Percentiles rank a stretch among this genome's conserved stretches.
phyloP scores from a whole-genome alignment of 1,284 basidiomycete species.

The Naganishia sp. region DNA sequence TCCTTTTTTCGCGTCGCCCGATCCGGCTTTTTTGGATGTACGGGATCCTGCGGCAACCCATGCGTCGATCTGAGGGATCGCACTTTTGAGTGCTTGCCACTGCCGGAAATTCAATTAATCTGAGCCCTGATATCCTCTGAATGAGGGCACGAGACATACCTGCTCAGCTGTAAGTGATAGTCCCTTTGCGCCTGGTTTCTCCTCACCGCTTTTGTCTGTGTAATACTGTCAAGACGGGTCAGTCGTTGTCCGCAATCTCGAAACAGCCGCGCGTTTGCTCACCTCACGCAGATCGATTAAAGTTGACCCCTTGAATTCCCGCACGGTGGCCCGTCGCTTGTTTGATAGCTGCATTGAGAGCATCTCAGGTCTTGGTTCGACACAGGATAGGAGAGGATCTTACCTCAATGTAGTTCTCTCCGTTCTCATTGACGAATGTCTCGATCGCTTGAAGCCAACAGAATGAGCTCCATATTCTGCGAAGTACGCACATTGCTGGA shows the following conservation, averaged over 20 bases:
- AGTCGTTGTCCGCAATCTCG: background rate
- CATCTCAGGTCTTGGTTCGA: background rate
- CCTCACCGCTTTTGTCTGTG: constrained; percentile 57
- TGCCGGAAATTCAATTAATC: background rate
- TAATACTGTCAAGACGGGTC: constrained; percentile 58
- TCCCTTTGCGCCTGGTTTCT: constrained; percentile 81
- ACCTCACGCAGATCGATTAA: constrained; percentile 74
- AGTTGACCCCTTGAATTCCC: constrained; percentile 67
- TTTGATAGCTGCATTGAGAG: constrained; percentile 48
- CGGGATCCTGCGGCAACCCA: constrained; percentile 2
- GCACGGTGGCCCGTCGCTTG: constrained; percentile 68
- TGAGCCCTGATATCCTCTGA: background rate
- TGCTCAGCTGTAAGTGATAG: constrained; percentile 71
- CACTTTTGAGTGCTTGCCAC: constrained; percentile 16
- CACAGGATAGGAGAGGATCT: background rate
- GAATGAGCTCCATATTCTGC: background rate
- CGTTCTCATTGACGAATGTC: constrained; percentile 15
- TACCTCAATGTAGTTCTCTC: constrained; percentile 19
- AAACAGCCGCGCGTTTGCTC: constrained; percentile 16
- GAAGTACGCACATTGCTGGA: no score
- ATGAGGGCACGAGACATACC: constrained; percentile 54
- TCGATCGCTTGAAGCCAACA: background rate
- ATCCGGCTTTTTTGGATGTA: background rate
- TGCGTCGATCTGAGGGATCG: constrained; percentile 22
- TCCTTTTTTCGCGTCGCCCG: background rate